These are phyloP conservation scores for Leishmania amazonensis DNA, from an alignment of 208 protist species.

Conservation along the genomic window DNA sequence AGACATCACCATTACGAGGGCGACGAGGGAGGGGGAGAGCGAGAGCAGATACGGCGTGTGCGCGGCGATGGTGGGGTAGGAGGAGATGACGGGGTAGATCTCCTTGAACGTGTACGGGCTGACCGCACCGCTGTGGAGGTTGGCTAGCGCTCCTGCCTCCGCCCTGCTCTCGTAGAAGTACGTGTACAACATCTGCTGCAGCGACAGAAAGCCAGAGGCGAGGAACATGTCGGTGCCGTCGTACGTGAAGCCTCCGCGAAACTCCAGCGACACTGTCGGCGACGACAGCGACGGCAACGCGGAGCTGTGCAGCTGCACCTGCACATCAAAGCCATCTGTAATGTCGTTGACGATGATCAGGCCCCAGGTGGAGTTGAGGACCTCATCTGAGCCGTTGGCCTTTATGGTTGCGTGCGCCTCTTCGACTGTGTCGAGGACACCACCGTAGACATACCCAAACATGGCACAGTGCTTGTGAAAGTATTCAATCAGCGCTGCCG, in stretches of 20 bases:
- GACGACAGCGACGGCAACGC: constrained; percentile 45
- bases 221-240: constrained; percentile 75
- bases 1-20: constrained; percentile 63
- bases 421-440: constrained; percentile 57
- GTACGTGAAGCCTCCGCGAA: constrained; percentile 42
- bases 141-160: constrained; percentile 13
- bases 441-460: constrained; percentile 68
- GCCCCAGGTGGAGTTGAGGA: constrained; percentile 27
- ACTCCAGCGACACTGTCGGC: constrained; percentile 36
- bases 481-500: constrained; percentile 38
- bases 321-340: constrained; percentile 54
- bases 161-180: constrained; percentile 46
- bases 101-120: constrained; percentile 14
- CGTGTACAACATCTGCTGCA: constrained; percentile 68
- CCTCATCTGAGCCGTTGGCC: constrained; percentile 12
- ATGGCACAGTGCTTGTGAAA: constrained; percentile 27
- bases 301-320: constrained; percentile 58
- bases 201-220: constrained; percentile 64
- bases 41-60: constrained; percentile 33
- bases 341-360: constrained; percentile 42
- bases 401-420: constrained; percentile 49
- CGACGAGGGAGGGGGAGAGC: constrained; percentile 33
- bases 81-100: constrained; percentile 30
- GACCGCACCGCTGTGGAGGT: constrained; percentile 12
- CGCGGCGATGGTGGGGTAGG: constrained; percentile 27